phyloP scores from a whole-genome alignment of 805 yeast genomes.

The Teunomyces cretensis region DNA sequence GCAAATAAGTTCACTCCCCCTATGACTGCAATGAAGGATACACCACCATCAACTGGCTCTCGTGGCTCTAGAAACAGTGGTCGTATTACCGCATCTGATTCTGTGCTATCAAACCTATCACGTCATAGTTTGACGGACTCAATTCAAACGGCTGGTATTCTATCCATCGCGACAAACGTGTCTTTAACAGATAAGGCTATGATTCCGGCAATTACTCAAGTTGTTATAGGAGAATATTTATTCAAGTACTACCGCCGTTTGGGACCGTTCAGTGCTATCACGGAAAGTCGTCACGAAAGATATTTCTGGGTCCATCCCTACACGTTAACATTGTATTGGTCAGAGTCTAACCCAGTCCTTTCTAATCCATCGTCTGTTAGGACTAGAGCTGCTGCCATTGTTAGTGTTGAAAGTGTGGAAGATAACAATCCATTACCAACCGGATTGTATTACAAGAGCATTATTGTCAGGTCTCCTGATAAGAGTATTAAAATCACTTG shows the following conservation, averaged over 20 bases:
- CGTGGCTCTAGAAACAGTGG: slow-evolving; percentile 6
- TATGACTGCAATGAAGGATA: slow-evolving; percentile 11
- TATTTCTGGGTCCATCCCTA: slow-evolving; percentile 98
- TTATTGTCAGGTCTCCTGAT: slow-evolving; percentile 68
- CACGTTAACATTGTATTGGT: slow-evolving; percentile 88
- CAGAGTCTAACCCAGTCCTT: slow-evolving; percentile 72
- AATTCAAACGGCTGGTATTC: slow-evolving; percentile 29
- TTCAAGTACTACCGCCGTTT: slow-evolving; percentile 80
- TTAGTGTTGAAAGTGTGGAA: slow-evolving; percentile 73
- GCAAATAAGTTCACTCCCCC: slow-evolving; percentile 22
- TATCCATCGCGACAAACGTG: slow-evolving; percentile 58
- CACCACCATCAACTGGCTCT: slow-evolving; percentile 10
- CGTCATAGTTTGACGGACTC: slow-evolving; percentile 35
- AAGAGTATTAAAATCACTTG: slow-evolving; percentile 79
- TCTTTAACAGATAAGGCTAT: slow-evolving; percentile 68
- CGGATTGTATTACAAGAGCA: slow-evolving; percentile 82
- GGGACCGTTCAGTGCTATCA: slow-evolving; percentile 70
- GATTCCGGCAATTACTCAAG: slow-evolving; percentile 86
- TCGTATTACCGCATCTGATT: slow-evolving; percentile 10
- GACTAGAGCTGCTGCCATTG: slow-evolving; percentile 78
- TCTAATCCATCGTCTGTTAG: slow-evolving; percentile 63
- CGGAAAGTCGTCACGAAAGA: slow-evolving; percentile 84
- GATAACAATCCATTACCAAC: slow-evolving; percentile 89
- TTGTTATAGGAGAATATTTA: slow-evolving; percentile 88
- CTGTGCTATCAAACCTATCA: slow-evolving; percentile 31